A percentile compares a stretch with the other conserved stretches of the same genome.
Conservation (phyloP, 2,329 filamentous ascomycete species). For the Claviceps monticola region DNA sequence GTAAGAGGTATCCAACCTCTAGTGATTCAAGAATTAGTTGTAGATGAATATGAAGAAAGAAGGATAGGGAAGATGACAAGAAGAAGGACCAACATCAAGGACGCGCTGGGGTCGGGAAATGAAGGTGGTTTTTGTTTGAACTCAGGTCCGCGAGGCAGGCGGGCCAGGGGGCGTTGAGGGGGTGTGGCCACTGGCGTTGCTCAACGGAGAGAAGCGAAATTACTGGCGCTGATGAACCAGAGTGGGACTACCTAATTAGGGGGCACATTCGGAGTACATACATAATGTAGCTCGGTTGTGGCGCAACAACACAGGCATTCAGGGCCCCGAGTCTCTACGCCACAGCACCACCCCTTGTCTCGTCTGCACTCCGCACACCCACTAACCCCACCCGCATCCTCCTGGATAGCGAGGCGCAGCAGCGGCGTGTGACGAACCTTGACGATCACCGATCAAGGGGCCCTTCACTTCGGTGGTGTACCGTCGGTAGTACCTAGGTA, state of each 20-base stretch:
- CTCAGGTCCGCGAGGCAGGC: neutral
- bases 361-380: neutral
- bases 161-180: neutral
- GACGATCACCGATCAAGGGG: neutral
- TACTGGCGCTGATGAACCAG: neutral
- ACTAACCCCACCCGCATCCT: neutral
- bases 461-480: neutral
- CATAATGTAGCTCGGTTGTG: too few relatives aligned
- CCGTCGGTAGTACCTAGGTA: too few relatives aligned
- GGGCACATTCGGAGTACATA: too few relatives aligned
- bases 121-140: slow-evolving; percentile 4
- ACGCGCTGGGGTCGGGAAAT: neutral
- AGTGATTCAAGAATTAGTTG: neutral
- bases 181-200: neutral
- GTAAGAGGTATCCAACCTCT: slow-evolving; percentile 6
- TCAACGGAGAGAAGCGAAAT: slow-evolving; percentile 1
- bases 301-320: too few relatives aligned
- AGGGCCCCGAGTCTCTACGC: too few relatives aligned
- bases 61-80: neutral
- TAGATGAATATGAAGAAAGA: neutral
- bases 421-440: neutral
- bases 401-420: neutral
- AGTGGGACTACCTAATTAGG: neutral
- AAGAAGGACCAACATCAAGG: neutral
- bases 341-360: neutral